Evolutionary conservation across 345 rosid genomes (phyloP).

Genomic region (Eucalyptus pauciflora): DNA sequence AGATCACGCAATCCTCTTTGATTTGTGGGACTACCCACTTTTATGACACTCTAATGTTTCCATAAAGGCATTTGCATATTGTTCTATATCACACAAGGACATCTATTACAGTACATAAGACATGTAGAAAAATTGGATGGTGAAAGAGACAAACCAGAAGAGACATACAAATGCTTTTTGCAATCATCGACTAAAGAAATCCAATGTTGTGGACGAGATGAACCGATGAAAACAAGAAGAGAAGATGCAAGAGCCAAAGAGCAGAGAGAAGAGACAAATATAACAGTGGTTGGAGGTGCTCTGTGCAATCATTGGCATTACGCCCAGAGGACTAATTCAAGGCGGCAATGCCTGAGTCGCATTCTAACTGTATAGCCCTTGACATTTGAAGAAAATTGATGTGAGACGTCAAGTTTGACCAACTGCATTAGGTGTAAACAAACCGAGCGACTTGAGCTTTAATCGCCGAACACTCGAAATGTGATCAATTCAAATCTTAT

Average conservation of each 20-base stretch:
- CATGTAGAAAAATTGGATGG: background rate
- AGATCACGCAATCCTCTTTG: too few species aligned
- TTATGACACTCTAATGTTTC: too few species aligned
- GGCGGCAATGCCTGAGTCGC: background rate
- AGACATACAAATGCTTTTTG: background rate
- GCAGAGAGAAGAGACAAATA: background rate
- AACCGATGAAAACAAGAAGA: background rate
- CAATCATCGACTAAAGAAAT: background rate
- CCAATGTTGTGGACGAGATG: background rate
- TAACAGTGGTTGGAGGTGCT: background rate
- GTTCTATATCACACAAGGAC: too few species aligned
- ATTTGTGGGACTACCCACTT: too few species aligned
- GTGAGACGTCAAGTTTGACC: background rate
- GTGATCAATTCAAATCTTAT: background rate
- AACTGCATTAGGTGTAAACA: background rate
- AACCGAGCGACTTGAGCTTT: background rate
- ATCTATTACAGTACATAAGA: background rate
- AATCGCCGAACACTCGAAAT: background rate
- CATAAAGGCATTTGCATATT: too few species aligned
- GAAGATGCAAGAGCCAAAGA: background rate
- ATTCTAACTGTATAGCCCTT: background rate
- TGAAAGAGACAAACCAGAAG: background rate
- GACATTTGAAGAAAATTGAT: background rate
- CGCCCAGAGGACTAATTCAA: background rate
- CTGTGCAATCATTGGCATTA: background rate